Percentiles rank a stretch among this genome's conserved stretches.
Evolutionary conservation across 1,284 basidiomycete species (phyloP).

Genomic region (Sporisorium scitamineum): DNA sequence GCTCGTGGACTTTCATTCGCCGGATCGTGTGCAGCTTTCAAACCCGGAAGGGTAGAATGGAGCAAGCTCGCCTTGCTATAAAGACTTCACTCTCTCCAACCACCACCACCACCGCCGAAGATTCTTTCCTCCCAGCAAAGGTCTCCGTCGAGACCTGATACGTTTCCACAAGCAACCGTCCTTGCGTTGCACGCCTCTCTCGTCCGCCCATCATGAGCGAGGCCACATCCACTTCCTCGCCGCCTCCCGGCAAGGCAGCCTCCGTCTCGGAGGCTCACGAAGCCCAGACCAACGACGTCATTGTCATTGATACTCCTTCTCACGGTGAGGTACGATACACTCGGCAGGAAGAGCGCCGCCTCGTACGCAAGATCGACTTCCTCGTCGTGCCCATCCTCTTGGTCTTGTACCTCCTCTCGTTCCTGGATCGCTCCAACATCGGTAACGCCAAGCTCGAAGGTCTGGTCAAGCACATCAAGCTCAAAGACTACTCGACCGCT

Average conservation of each 20-base stretch:
- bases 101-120: not conserved
- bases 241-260: conserved; percentile 18
- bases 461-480: conserved; percentile 43
- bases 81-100: not conserved
- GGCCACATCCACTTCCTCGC: conserved; percentile 11
- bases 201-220: conserved; percentile 22
- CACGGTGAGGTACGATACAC: conserved; percentile 44
- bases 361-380: conserved; percentile 59
- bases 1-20: not conserved
- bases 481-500: conserved; percentile 49
- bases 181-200: too few relatives aligned
- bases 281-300: not conserved
- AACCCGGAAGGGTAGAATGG: too few relatives aligned
- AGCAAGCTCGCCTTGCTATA: not conserved
- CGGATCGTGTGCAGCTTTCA: not conserved
- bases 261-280: conserved; percentile 27
- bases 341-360: conserved; percentile 44
- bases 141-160: too few relatives aligned
- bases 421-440: conserved; percentile 58
- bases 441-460: conserved; percentile 59
- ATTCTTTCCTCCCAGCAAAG: too few relatives aligned
- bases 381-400: conserved; percentile 57
- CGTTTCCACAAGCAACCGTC: not conserved
- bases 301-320: conserved; percentile 19
- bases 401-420: conserved; percentile 44